Conservation (phyloP, 2,329 filamentous ascomycete genomes). For the Remersonia thermophila region DNA sequence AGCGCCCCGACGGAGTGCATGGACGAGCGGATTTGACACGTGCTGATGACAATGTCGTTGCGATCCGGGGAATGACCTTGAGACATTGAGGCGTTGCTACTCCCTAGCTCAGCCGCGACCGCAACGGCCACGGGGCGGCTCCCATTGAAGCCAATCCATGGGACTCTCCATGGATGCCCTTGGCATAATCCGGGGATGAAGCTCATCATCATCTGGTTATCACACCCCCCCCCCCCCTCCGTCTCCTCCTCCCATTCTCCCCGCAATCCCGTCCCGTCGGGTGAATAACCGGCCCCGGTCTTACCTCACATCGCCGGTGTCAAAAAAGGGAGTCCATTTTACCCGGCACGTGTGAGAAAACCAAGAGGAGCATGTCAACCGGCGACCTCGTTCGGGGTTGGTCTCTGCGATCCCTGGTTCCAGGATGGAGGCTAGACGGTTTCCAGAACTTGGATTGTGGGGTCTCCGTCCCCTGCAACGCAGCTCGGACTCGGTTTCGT, state of each 20-base stretch:
- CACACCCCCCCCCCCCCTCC: background rate
- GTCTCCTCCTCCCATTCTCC: background rate
- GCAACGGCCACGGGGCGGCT: too few relatives aligned
- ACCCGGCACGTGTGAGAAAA: conserved; percentile 4
- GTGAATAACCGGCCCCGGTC: conserved; percentile 4
- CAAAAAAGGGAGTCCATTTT: conserved; percentile 6
- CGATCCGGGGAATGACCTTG: too few relatives aligned
- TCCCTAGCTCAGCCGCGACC: too few relatives aligned
- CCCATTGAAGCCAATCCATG: too few relatives aligned
- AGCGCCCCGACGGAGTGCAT: too few relatives aligned
- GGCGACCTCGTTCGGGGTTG: background rate
- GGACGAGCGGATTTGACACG: too few relatives aligned
- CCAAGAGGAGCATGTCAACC: background rate
- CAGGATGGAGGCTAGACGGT: background rate
- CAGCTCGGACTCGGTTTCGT: too few relatives aligned
- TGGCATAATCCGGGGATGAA: background rate
- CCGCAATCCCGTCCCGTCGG: conserved; percentile 9
- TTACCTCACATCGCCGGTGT: conserved; percentile 4
- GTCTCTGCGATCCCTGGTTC: background rate
- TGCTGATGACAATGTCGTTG: too few relatives aligned
- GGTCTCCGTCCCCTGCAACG: background rate
- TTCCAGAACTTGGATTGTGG: conserved; percentile 10
- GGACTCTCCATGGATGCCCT: too few relatives aligned
- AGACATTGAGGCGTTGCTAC: too few relatives aligned
- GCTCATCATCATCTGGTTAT: too few relatives aligned